A percentile compares a stretch with the other conserved stretches of the same genome.
These are phyloP conservation scores for Oryza punctata DNA, from an alignment of 176 grass and related monocot genomes.

Conservation along the genomic window DNA sequence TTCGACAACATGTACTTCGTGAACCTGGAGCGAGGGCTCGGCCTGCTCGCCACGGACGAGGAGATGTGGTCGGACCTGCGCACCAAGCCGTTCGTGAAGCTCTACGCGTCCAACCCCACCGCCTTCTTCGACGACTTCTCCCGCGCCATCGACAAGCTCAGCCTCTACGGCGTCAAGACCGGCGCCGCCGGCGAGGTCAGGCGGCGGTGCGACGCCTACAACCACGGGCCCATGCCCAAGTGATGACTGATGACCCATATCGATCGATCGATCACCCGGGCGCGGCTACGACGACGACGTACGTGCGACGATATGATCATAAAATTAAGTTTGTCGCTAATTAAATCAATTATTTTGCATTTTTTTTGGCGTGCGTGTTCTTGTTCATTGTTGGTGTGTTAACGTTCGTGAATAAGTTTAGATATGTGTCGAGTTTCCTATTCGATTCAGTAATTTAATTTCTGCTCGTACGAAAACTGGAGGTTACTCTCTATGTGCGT, in stretches of 20 bases:
- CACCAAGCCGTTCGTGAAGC: conserved; percentile 68
- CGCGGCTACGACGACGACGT: background rate
- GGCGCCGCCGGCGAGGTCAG: conserved; percentile 69
- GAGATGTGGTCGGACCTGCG: conserved; percentile 60
- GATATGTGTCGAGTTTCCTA: conserved; percentile 12
- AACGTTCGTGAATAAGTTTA: background rate
- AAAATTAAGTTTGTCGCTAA: background rate
- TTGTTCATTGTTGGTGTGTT: background rate
- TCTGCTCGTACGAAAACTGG: background rate
- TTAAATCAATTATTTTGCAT: background rate
- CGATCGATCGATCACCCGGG: background rate
- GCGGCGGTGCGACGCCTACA: conserved; percentile 76
- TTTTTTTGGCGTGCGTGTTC: background rate
- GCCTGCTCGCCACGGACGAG: conserved; percentile 64
- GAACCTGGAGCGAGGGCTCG: conserved; percentile 71
- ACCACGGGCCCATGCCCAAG: conserved; percentile 45
- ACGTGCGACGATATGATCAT: background rate
- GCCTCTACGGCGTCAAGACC: conserved; percentile 61
- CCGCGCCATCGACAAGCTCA: conserved; percentile 81
- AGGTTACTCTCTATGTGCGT: background rate
- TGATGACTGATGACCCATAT: background rate
- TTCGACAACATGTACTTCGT: conserved; percentile 87
- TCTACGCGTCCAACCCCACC: conserved; percentile 62
- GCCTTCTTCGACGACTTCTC: conserved; percentile 78
- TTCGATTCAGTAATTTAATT: conserved; percentile 27